Conservation (phyloP, 352 stramenopile species). For the Pythium aristosporum region DNA sequence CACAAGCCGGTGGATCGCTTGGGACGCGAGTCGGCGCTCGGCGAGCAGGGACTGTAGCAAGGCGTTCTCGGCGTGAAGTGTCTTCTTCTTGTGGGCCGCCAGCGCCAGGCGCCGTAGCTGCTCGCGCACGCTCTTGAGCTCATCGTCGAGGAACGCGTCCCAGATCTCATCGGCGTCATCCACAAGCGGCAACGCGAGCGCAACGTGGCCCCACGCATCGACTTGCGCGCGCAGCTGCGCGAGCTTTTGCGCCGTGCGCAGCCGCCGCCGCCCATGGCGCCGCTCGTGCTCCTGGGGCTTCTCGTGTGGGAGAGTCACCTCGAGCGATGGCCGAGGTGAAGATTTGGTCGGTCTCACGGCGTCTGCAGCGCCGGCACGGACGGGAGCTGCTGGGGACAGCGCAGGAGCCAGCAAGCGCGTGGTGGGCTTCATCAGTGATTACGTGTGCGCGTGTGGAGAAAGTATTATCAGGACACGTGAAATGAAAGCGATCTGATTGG, state of each 20-base stretch:
- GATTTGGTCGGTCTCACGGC: too few relatives aligned
- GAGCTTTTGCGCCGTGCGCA: not conserved
- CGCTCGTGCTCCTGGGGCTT: not conserved
- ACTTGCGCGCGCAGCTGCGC: not conserved
- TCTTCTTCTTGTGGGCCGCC: not conserved
- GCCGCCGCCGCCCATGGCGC: not conserved
- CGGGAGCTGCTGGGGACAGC: too few relatives aligned
- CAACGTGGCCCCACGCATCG: not conserved
- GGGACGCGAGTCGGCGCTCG: not conserved
- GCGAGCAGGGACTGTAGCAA: not conserved
- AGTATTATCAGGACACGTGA: too few relatives aligned
- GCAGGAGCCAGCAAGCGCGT: too few relatives aligned
- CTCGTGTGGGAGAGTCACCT: not conserved
- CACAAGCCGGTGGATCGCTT: not conserved
- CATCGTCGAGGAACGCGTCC: constrained; percentile 8
- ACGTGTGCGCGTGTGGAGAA: too few relatives aligned
- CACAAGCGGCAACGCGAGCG: not conserved
- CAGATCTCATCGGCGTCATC: constrained; percentile 5
- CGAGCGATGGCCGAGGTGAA: not conserved
- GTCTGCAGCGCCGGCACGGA: too few relatives aligned
- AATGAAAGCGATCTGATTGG: too few relatives aligned
- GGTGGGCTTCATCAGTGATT: too few relatives aligned
- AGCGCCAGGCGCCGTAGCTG: not conserved
- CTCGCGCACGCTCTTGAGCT: not conserved
- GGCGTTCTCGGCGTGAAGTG: not conserved